Evolutionary conservation across 305 asterid genomes (phyloP).

Genomic region (Striga hermonthica): DNA sequence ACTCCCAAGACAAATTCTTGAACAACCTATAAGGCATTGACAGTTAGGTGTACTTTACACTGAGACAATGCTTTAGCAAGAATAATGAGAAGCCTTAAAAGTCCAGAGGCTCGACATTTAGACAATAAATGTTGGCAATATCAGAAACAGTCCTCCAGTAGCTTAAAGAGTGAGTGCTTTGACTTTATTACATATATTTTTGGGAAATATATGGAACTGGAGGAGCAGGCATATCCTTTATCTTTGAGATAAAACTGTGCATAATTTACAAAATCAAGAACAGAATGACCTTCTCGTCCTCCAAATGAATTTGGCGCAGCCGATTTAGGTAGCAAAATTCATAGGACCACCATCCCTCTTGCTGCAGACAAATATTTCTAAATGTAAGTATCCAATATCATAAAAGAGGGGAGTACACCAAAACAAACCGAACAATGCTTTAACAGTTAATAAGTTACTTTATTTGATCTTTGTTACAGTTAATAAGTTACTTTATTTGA

Average conservation of each 20-base stretch:
- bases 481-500: constrained; percentile 14
- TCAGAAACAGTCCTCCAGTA: not conserved
- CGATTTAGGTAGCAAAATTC: constrained; percentile 82
- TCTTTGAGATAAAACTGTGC: not conserved
- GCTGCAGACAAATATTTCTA: constrained; percentile 56
- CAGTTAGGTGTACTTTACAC: constrained; percentile 26
- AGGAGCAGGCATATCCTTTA: constrained; percentile 17
- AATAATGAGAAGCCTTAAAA: not conserved
- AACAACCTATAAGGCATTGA: constrained; percentile 48
- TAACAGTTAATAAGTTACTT: constrained; percentile 3
- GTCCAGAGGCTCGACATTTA: constrained; percentile 16
- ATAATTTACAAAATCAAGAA: constrained; percentile 19
- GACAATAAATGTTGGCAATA: constrained; percentile 9
- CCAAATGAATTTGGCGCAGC: constrained; percentile 88
- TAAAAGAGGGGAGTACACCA: constrained; percentile 25
- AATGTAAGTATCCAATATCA: constrained; percentile 29
- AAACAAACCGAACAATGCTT: constrained; percentile 13
- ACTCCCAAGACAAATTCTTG: constrained; percentile 90
- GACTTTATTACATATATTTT: constrained; percentile 1
- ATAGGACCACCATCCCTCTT: constrained; percentile 99
- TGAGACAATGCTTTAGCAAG: constrained; percentile 14
- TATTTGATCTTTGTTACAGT: constrained; percentile 9
- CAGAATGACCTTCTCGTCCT: constrained; percentile 76
- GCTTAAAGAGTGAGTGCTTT: not conserved
- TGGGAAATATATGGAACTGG: constrained; percentile 22